phyloP scores from a whole-genome alignment of 345 rosid species.

The Citrus maxima region DNA sequence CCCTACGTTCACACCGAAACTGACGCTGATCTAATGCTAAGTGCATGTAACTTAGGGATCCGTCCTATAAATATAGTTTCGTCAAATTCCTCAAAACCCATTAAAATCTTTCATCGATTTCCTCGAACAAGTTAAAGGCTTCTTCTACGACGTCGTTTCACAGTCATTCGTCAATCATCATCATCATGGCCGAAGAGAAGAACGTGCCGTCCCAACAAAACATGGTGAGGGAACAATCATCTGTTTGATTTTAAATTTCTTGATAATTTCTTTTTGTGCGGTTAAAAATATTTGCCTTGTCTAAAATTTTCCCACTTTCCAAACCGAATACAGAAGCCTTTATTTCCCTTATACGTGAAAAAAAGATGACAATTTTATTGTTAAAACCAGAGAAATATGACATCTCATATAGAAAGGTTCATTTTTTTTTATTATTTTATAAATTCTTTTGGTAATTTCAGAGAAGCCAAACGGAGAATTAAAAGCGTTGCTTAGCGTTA shows the following conservation, averaged over 20 bases:
- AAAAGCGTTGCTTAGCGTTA: background rate
- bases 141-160: background rate
- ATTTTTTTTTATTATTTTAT: too few species aligned
- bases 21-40: too few species aligned
- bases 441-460: background rate
- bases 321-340: too few species aligned
- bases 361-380: too few species aligned
- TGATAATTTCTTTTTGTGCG: background rate
- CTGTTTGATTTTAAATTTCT: background rate
- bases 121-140: background rate
- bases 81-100: background rate
- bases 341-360: too few species aligned
- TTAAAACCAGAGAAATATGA: background rate
- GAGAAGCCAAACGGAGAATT: background rate
- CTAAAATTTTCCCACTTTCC: background rate
- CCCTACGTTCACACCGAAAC: background rate
- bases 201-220: background rate
- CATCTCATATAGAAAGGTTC: background rate
- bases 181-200: slow-evolving; percentile 1
- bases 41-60: too few species aligned
- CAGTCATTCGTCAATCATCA: background rate
- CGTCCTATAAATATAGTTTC: background rate
- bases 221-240: background rate
- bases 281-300: too few species aligned
- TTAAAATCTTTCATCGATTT: background rate